phyloP scores from a whole-genome alignment of 2,329 filamentous ascomycete species.

The Thyridium curvatum region DNA sequence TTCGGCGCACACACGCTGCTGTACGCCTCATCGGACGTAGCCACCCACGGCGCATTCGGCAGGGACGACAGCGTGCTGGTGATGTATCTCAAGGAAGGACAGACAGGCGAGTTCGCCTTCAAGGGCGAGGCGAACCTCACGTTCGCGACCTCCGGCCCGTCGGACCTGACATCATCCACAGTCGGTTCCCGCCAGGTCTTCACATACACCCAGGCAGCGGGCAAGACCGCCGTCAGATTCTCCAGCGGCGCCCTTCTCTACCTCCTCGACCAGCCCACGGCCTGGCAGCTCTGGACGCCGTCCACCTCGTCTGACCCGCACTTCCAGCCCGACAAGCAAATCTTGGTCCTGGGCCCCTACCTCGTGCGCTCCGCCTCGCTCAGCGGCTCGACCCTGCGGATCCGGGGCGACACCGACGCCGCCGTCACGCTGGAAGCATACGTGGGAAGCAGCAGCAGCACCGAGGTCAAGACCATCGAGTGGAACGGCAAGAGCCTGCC shows the following conservation, averaged over 20 bases:
- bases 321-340: constrained; percentile 35
- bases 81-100: constrained; percentile 40
- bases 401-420: constrained; percentile 58
- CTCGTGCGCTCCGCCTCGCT: constrained; percentile 48
- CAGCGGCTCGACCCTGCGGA: constrained; percentile 38
- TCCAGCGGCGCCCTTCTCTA: constrained; percentile 43
- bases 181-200: constrained; percentile 25
- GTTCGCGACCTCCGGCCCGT: constrained; percentile 32
- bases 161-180: constrained; percentile 21
- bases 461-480: constrained; percentile 40
- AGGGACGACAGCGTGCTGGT: constrained; percentile 32
- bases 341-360: constrained; percentile 53
- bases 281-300: constrained; percentile 51
- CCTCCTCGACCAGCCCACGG: constrained; percentile 44
- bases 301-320: constrained; percentile 34
- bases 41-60: constrained; percentile 39
- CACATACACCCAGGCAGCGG: constrained; percentile 39
- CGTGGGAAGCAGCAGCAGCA: constrained; percentile 39
- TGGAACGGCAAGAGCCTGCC: constrained; percentile 49
- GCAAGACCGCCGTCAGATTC: constrained; percentile 39
- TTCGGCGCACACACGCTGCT: constrained; percentile 39
- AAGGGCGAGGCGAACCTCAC: constrained; percentile 26
- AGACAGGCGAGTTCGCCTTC: constrained; percentile 43
- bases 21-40: constrained; percentile 44
- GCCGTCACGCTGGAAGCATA: constrained; percentile 57